phyloP scores from a whole-genome alignment of 352 stramenopile genomes.

The Globisporangium splendens region DNA sequence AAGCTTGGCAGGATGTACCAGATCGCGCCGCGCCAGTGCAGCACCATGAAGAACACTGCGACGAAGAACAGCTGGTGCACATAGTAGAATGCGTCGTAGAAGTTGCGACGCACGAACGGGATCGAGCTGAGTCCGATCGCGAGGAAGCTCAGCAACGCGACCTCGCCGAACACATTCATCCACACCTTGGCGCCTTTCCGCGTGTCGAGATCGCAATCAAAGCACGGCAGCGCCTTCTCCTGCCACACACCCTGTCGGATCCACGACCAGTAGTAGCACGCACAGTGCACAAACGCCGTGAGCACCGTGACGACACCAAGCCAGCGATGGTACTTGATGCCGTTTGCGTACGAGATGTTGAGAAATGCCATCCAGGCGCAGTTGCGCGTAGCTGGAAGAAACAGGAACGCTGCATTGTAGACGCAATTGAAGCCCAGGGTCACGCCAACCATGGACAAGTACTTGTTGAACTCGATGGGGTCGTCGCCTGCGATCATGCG shows the following conservation, averaged over 20 bases:
- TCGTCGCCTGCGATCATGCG: conserved; percentile 3
- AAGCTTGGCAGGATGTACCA: conserved; percentile 35
- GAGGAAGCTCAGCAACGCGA: conserved; percentile 37
- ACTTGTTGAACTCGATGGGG: conserved; percentile 17
- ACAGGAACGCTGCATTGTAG: conserved; percentile 51
- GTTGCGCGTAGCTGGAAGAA: conserved; percentile 37
- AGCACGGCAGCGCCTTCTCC: conserved; percentile 33
- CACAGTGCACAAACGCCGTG: conserved; percentile 28
- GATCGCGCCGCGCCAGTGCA: conserved; percentile 38
- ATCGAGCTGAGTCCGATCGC: conserved; percentile 38
- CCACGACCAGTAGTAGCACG: conserved; percentile 31
- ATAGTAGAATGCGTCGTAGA: conserved; percentile 44
- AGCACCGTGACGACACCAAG: conserved; percentile 32
- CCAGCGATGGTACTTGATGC: conserved; percentile 53
- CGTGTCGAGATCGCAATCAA: conserved; percentile 28
- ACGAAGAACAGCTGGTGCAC: conserved; percentile 49
- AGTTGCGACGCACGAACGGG: conserved; percentile 31
- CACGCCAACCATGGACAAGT: conserved; percentile 26
- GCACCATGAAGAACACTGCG: conserved; percentile 32
- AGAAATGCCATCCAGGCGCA: conserved; percentile 58
- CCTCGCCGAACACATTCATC: conserved; percentile 48
- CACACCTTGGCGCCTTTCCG: conserved; percentile 25
- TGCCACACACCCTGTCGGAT: conserved; percentile 18
- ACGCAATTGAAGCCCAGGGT: conserved; percentile 36
- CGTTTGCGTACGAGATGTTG: conserved; percentile 52